A percentile compares a stretch with the other conserved stretches of the same genome.
phyloP scores from a whole-genome alignment of 257 asterid species.

The Scutellaria minor region DNA sequence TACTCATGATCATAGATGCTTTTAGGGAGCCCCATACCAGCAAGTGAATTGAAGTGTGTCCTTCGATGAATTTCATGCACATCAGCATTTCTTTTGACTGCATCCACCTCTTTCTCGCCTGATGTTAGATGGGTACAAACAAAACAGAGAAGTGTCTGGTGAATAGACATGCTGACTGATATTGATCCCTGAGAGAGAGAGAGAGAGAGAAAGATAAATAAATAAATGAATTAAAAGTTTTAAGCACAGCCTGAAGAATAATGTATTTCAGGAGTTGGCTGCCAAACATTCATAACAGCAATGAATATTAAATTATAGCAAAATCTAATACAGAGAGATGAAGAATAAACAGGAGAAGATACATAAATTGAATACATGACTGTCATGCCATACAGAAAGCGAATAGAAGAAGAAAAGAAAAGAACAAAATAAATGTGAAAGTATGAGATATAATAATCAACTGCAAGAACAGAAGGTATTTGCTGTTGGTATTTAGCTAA shows the following conservation, averaged over 20 bases:
- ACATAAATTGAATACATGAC: neutral
- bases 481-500: constrained; percentile 13
- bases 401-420: constrained; percentile 3
- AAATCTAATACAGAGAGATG: neutral
- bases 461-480: constrained; percentile 8
- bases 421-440: neutral
- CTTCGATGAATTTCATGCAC: constrained; percentile 86
- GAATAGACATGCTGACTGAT: constrained; percentile 91
- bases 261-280: neutral
- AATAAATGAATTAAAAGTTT: neutral
- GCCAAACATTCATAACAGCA: constrained; percentile 10
- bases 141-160: constrained; percentile 89
- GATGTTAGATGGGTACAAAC: constrained; percentile 85
- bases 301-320: neutral
- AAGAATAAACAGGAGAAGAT: constrained; percentile 7
- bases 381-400: constrained; percentile 4
- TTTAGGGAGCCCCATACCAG: constrained; percentile 68
- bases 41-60: constrained; percentile 70
- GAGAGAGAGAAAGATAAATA: constrained; percentile 18
- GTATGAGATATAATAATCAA: neutral
- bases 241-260: neutral
- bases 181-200: constrained; percentile 75
- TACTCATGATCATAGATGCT: constrained; percentile 87
- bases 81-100: constrained; percentile 79
- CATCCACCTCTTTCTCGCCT: constrained; percentile 83